phyloP scores from a whole-genome alignment of 306 rosid species.

The Pyrus betulifolia region DNA sequence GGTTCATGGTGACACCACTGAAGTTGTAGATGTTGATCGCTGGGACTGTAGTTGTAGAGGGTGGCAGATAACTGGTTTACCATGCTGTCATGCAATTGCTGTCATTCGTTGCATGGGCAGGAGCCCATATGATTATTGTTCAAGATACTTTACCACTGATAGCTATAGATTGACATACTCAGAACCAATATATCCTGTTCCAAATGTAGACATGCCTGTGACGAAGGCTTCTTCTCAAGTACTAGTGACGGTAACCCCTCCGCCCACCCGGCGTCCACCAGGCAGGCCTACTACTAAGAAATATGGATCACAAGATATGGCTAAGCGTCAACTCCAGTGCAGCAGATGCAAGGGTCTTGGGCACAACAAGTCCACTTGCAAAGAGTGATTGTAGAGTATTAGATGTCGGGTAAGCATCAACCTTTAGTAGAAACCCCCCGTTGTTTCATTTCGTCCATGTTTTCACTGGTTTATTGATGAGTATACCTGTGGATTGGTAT shows the following conservation, averaged over 20 bases:
- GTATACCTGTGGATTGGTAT: background rate
- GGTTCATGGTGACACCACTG: slow-evolving; percentile 73
- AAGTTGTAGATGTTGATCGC: slow-evolving; percentile 64
- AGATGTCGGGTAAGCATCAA: slow-evolving; percentile 34
- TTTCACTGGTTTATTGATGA: background rate
- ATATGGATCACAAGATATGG: slow-evolving; percentile 51
- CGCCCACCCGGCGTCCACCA: slow-evolving; percentile 90
- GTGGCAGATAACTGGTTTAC: slow-evolving; percentile 80
- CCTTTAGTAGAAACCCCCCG: background rate
- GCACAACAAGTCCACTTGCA: slow-evolving; percentile 96
- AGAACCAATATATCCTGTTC: slow-evolving; percentile 53
- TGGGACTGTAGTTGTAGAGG: slow-evolving; percentile 92
- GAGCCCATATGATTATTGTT: slow-evolving; percentile 76
- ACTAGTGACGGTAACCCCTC: slow-evolving; percentile 73
- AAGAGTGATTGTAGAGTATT: slow-evolving; percentile 34
- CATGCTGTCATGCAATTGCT: slow-evolving; percentile 84
- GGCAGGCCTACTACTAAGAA: slow-evolving; percentile 82
- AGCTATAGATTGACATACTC: slow-evolving; percentile 79
- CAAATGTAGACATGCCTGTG: slow-evolving; percentile 32
- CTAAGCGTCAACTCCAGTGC: slow-evolving; percentile 88
- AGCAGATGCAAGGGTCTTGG: slow-evolving; percentile 94
- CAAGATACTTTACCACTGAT: slow-evolving; percentile 70
- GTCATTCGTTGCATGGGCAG: slow-evolving; percentile 52
- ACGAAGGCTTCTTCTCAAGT: slow-evolving; percentile 41
- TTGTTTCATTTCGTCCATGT: background rate